A percentile compares a stretch with the other conserved stretches of the same genome.
Conservation (phyloP, 148 eudicot species). For the Fagopyrum homotropicum region DNA sequence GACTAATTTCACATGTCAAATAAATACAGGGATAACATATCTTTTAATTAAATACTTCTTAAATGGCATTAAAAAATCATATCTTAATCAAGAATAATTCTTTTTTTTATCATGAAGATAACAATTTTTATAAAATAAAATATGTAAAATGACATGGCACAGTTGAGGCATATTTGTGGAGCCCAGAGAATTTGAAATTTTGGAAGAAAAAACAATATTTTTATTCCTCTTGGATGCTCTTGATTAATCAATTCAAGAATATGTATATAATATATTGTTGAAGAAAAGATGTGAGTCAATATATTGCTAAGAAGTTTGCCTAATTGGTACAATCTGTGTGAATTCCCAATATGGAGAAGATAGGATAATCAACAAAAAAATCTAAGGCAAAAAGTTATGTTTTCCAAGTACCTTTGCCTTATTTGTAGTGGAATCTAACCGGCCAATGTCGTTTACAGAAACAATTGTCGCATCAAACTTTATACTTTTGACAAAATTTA, state of each 20-base stretch:
- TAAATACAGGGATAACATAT: constrained; percentile 1
- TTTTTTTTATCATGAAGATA: constrained; percentile 5
- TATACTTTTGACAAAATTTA: too few relatives aligned
- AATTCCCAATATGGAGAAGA: background rate
- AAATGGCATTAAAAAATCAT: background rate
- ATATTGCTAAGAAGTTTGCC: background rate
- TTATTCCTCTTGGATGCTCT: background rate
- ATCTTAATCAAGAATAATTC: constrained; percentile 7
- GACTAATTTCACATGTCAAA: constrained; percentile 6
- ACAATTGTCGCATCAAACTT: too few relatives aligned
- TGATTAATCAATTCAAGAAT: background rate
- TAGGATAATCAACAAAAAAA: background rate
- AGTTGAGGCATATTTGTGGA: constrained; percentile 9
- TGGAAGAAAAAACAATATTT: background rate
- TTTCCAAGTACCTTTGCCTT: too few relatives aligned
- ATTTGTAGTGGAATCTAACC: background rate
- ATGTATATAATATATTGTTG: background rate
- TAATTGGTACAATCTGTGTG: background rate
- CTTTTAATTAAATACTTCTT: background rate
- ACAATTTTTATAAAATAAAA: background rate
- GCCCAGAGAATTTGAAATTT: background rate
- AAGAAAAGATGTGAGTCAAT: background rate
- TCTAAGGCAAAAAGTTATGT: background rate
- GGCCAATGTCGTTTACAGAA: too few relatives aligned
- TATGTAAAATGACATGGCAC: constrained; percentile 1